Conservation (phyloP, 345 rosid species). For the Corymbia maculata region DNA sequence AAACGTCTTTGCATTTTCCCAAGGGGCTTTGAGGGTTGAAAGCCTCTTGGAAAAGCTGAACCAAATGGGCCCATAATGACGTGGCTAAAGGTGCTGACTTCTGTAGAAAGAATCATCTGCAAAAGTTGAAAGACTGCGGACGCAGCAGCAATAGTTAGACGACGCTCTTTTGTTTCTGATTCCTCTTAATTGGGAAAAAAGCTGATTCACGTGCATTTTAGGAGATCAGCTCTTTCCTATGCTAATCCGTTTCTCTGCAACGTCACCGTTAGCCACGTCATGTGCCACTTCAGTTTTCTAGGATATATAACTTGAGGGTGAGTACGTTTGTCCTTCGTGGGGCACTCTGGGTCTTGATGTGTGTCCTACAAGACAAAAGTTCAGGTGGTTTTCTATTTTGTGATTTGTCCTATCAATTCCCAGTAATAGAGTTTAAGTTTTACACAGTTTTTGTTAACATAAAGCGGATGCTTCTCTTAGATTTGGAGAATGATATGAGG, state of each 20-base stretch:
- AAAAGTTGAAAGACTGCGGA: neutral
- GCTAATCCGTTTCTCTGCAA: neutral
- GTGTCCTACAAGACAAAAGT: neutral
- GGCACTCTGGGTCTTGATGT: neutral
- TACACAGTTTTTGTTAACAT: neutral
- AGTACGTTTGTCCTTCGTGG: neutral
- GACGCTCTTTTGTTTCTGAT: neutral
- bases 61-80: neutral
- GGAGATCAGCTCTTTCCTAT: neutral
- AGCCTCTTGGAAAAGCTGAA: too few relatives aligned
- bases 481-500: neutral
- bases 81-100: neutral
- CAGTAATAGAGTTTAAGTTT: neutral
- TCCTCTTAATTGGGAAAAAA: neutral
- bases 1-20: too few relatives aligned
- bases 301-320: neutral
- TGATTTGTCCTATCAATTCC: neutral
- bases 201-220: neutral
- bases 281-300: neutral
- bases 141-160: neutral
- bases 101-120: neutral
- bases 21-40: too few relatives aligned
- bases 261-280: neutral
- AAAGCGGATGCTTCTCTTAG: neutral
- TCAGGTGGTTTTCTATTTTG: neutral